phyloP scores from a whole-genome alignment of 768 basidiomycete species.

The Podaxis rugospora region DNA sequence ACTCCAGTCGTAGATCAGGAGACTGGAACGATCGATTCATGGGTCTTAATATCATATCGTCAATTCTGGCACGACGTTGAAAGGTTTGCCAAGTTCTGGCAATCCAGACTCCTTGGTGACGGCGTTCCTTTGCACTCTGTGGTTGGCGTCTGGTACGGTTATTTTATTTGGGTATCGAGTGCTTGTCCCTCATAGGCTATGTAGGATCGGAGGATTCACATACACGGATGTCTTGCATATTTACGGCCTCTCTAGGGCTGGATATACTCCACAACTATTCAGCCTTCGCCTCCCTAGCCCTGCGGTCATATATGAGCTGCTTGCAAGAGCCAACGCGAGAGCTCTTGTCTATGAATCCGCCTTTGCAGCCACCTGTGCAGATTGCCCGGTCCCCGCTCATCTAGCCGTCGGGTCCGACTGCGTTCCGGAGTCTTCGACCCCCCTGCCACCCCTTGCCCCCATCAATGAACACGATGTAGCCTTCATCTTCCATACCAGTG shows the following conservation, averaged over 20 bases:
- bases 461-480: constrained; percentile 33
- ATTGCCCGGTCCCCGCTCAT: constrained; percentile 48
- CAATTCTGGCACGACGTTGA: constrained; percentile 70
- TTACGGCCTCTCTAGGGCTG: constrained; percentile 71
- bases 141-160: constrained; percentile 68
- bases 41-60: constrained; percentile 59
- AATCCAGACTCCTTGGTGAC: constrained; percentile 37
- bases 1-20: constrained; percentile 44
- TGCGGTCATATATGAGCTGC: constrained; percentile 63
- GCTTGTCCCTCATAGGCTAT: constrained; percentile 11
- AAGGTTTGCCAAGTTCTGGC: constrained; percentile 60
- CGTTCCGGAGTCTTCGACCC: constrained; percentile 29
- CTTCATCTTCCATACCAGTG: constrained; percentile 78
- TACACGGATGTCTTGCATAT: constrained; percentile 70
- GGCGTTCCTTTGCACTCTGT: constrained; percentile 53
- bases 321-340: constrained; percentile 53
- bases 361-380: constrained; percentile 36
- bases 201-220: constrained; percentile 68
- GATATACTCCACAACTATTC: constrained; percentile 75
- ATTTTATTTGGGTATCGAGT: background rate
- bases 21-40: constrained; percentile 39
- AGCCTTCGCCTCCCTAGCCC: constrained; percentile 72
- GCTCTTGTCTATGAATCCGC: constrained; percentile 64
- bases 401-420: constrained; percentile 35
- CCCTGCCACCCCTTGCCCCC: constrained; percentile 9